A percentile compares a stretch with the other conserved stretches of the same genome.
Evolutionary conservation across 1,284 basidiomycete genomes (phyloP).

Genomic region (Malassezia arunalokei): DNA sequence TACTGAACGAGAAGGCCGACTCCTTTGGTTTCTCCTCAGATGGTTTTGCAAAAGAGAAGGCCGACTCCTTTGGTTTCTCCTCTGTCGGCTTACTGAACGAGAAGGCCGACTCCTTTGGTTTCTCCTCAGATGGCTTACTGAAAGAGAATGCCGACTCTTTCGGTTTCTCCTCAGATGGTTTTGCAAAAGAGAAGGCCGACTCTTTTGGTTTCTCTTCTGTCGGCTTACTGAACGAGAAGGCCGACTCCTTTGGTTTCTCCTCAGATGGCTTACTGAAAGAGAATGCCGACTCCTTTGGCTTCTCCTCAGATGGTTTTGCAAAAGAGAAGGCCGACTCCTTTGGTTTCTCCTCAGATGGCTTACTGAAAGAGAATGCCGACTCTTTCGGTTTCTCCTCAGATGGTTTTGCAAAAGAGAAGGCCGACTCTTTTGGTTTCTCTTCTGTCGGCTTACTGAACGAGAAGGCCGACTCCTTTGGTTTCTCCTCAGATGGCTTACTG

Average conservation of each 20-base stretch:
- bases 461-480: neutral
- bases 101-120: neutral
- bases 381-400: conserved; percentile 2
- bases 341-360: neutral
- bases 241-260: neutral
- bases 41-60: conserved; percentile 4
- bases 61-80: neutral
- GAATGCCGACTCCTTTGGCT: neutral
- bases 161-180: conserved; percentile 13
- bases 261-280: neutral
- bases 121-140: neutral
- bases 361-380: neutral
- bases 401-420: neutral
- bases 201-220: conserved; percentile 1
- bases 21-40: neutral
- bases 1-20: conserved; percentile 12
- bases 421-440: neutral
- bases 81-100: neutral
- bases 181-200: neutral
- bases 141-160: neutral
- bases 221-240: conserved; percentile 14
- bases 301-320: neutral
- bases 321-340: conserved; percentile 1
- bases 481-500: conserved; percentile 10
- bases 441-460: neutral